Evolutionary conservation across 1,284 basidiomycete genomes (phyloP).

Genomic region (Serendipita sp.): DNA sequence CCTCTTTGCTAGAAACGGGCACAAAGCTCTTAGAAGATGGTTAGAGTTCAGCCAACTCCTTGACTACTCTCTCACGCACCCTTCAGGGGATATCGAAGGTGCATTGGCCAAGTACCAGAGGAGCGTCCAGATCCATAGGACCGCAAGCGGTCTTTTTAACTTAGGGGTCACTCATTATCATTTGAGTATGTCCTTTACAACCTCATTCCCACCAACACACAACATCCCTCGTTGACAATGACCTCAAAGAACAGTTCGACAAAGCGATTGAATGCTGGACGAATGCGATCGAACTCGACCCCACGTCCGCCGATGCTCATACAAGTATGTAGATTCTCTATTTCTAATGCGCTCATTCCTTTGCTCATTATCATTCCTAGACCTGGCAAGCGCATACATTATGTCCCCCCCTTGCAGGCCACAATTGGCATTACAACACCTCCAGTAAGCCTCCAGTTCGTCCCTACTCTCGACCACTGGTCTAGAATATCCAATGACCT

Average conservation of each 20-base stretch:
- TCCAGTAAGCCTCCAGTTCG: constrained; percentile 42
- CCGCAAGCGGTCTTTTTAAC: constrained; percentile 75
- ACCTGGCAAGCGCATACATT: constrained; percentile 88
- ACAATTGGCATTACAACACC: constrained; percentile 80
- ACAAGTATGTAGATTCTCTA: constrained; percentile 50
- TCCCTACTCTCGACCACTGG: constrained; percentile 21
- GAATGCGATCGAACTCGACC: constrained; percentile 69
- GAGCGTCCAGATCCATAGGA: constrained; percentile 69
- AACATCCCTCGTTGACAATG: constrained; percentile 11
- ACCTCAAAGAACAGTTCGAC: constrained; percentile 60
- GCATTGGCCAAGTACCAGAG: constrained; percentile 70
- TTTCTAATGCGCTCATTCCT: constrained; percentile 11
- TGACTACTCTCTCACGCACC: neutral
- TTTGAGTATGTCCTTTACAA: constrained; percentile 42
- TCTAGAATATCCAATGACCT: constrained; percentile 14
- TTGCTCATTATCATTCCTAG: constrained; percentile 26
- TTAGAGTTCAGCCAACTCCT: neutral
- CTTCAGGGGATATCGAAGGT: constrained; percentile 53
- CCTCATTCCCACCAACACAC: constrained; percentile 11
- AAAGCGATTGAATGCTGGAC: constrained; percentile 79
- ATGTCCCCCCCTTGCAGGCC: constrained; percentile 73
- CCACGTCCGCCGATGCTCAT: constrained; percentile 79
- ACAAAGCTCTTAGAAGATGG: constrained; percentile 77
- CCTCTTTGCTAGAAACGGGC: constrained; percentile 73
- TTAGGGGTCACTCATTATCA: constrained; percentile 82